Conservation (phyloP, 768 basidiomycete genomes). For the Naematelia encephala region DNA sequence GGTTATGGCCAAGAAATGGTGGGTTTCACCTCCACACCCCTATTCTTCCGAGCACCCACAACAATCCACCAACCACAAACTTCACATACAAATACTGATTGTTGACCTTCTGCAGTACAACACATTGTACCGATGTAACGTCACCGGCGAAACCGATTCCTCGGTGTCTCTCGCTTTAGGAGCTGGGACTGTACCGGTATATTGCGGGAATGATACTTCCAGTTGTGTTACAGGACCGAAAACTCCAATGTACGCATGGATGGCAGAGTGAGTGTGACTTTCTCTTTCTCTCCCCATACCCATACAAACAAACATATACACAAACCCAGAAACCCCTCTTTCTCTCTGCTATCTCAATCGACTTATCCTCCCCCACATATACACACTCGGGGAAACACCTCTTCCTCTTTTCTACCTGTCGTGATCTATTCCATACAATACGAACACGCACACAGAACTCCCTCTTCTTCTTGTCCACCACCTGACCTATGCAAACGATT, state of each 20-base stretch:
- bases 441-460: no score
- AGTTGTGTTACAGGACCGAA: conserved; percentile 31
- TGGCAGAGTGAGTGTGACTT: conserved; percentile 11
- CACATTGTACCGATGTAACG: conserved; percentile 32
- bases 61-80: neutral
- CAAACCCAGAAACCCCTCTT: neutral
- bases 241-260: conserved; percentile 25
- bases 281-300: neutral
- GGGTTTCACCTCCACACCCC: conserved; percentile 3
- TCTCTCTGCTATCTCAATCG: neutral
- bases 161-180: conserved; percentile 13
- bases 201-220: conserved; percentile 18
- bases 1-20: conserved; percentile 37
- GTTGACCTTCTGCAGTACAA: conserved; percentile 14
- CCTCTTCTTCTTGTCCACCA: no score
- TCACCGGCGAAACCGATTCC: conserved; percentile 25
- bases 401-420: no score
- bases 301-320: no score
- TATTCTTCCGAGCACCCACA: neutral
- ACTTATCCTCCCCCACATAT: neutral
- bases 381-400: conserved; percentile 52
- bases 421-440: no score
- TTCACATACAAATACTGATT: no score
- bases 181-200: conserved; percentile 15
- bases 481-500: no score